These are phyloP conservation scores for Camelina sativa DNA, from an alignment of 345 rosid species.

Conservation along the genomic window DNA sequence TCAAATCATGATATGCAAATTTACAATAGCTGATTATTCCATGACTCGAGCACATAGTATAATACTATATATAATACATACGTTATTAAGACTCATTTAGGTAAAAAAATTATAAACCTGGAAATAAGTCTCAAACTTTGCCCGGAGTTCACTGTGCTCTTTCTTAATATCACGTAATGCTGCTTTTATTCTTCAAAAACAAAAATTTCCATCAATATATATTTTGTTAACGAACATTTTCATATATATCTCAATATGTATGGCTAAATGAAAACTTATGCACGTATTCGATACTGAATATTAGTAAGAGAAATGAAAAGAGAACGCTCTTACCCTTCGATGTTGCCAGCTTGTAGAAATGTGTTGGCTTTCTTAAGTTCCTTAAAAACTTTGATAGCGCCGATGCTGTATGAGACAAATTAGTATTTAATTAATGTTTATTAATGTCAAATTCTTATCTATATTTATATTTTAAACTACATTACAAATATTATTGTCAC, in stretches of 20 bases:
- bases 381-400: constrained; percentile 22
- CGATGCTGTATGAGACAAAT: constrained; percentile 23
- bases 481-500: constrained; percentile 11
- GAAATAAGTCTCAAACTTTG: constrained; percentile 38
- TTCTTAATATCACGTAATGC: constrained; percentile 32
- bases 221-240: not conserved
- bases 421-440: not conserved
- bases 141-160: constrained; percentile 40
- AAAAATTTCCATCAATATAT: not conserved
- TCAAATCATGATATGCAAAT: not conserved
- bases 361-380: constrained; percentile 34
- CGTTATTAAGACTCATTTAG: not conserved
- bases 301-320: not conserved
- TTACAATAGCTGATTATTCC: not conserved
- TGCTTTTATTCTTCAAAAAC: constrained; percentile 23
- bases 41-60: not conserved
- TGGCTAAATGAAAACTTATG: not conserved
- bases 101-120: constrained; percentile 19
- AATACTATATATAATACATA: not conserved
- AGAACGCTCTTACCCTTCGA: constrained; percentile 28
- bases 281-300: too few relatives aligned
- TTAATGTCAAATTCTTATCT: not conserved
- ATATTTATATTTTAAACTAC: not conserved
- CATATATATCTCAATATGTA: not conserved
- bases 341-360: constrained; percentile 32